Base-by-base conservation (phyloP, 805 yeast genomes). In the Metschnikowia koreensis region DNA sequence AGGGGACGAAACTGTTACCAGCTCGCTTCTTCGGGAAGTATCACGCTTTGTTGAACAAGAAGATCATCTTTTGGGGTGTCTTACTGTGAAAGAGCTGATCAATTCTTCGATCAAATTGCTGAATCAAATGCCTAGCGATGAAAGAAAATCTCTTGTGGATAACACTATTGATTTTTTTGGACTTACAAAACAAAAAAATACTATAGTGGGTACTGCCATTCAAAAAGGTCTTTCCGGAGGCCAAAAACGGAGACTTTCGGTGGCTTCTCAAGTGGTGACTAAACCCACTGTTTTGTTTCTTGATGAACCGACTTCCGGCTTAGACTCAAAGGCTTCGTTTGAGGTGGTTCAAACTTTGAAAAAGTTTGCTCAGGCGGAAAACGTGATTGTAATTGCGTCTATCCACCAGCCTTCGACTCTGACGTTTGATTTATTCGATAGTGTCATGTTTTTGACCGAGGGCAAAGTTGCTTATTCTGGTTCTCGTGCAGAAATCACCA, bases 301-400 rank as follows among this genome's bases (percentile, higher is more conserved):
- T 42, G 97, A 89, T 65, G 96, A 89, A 59, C 96, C 96, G 3
- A 89, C 96, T 0, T 88, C 96, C 0, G 96, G 96, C 0, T 68
- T 89, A 36, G 96, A 89, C 66, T 83, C 96, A 8, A 83, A 81
- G 55, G 83, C 90, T 8, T 91, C 96, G 0, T 80, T 75, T 55
- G 70, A 82, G 53, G 71, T 89, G 33, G 77, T 89, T 11, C 71
- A 76, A 41, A 81, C 89, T 0, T 74, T 89, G 51, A 80, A 81
- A 57, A 74, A 78, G 51, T 59, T 73, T 16, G 66, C 76, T 1
- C 60, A 67, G 3, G 66, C 70, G 0, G 66, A 63, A 44, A 91
- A 92, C 1, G 80, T 89, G 50, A 86, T 93, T 0, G 76, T 89
- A 15, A 76, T 89, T 6, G 71, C 88, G 64, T 83, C 91, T 38